Evolutionary conservation across 805 yeast species (phyloP), one percentile per base, ranked within the genome.

Genomic region (Candida gorgasii): DNA sequence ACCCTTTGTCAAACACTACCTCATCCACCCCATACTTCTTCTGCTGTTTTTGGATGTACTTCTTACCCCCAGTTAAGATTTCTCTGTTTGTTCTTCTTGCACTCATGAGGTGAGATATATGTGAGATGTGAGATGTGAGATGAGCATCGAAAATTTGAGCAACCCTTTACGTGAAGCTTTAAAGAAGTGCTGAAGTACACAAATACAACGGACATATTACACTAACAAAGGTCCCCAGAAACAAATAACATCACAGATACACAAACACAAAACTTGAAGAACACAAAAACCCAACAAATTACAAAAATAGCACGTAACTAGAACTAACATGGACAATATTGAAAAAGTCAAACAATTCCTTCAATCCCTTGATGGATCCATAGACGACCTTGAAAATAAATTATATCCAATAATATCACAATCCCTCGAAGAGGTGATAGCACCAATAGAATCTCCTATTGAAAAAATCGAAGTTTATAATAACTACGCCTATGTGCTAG

Each of bases 21-120:
- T 89, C 97, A 19, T 79, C 90, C 2, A 87, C 89, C 29, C 89
- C 75, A 57, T 76, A 79, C 58, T 79, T 76, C 59, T 78, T 79
- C 24, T 74, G 72, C 57, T 81, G 84, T 51, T 82, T 84, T 40
- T 79, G 78, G 13, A 84, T 82, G 62, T 89, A 90, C 52, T 76
- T 78, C 63, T 84, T 80, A 55, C 95, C 97, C 26, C 95, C 89
- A 7, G 96, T 86, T 59, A 90, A 82, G 43, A 90, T 79, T 55
- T 89, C 92, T 65, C 96, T 79, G 62, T 92, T 90, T 3, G 75
- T 69, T 31, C 52, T 45, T 15, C 23, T 38, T n/a, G 13, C 27
- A 24, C 19, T 27, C 37, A 34, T 34, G 28, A 17, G 12, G 3
- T 8, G n/a, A 28, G 5, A 12, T 28, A 11, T n/a, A 7, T 7